Evolutionary conservation across 441 rosid species (phyloP), one percentile per base, ranked within the genome.

Genomic region (Gossypium gossypioides): DNA sequence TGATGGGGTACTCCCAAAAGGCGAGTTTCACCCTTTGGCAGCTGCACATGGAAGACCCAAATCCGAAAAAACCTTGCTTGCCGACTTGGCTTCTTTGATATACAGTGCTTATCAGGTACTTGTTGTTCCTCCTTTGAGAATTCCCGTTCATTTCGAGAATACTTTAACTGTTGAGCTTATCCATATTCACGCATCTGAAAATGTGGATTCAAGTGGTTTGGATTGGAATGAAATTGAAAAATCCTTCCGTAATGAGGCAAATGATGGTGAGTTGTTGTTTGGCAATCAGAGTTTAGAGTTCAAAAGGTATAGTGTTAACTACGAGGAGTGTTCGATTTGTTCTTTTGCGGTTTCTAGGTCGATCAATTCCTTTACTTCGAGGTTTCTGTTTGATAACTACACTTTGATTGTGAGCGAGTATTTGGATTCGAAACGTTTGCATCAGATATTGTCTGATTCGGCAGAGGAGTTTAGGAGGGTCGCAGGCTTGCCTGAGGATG

Each of bases 401-500:
- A 94, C 97, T 2, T 79, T 94, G 87, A 94, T 91, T 68, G 97
- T 89, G 84, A 94, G 92, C 7, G 97, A 94, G 88, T 94, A 94
- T 83, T 72, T 94, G 84, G 98, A 94, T 77, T 94, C 98, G 0
- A 94, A 94, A 84, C 85, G 88, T 68, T 82, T 94, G 88, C 93
- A 94, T 83, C 88, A 88, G 79, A 80, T 86, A n/a, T 64, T 94
- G 76, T 83, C 90, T n/a, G 91, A 89, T 21, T 91, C 96, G 0
- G 88, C 91, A 29, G 92, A 86, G 19, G 95, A 94, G 79, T 75
- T 94, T 74, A 85, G 91, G 79, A 83, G 91, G 82, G 82, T 81
- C 58, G 88, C 87, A 0, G 92, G 95, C 40, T 73, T 85, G 6
- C 92, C 87, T 1, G 97, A 90, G 82, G 97, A 88, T 55, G 96